Evolutionary conservation across 306 rosid genomes (phyloP).

Genomic region (Citrullus colocynthis): DNA sequence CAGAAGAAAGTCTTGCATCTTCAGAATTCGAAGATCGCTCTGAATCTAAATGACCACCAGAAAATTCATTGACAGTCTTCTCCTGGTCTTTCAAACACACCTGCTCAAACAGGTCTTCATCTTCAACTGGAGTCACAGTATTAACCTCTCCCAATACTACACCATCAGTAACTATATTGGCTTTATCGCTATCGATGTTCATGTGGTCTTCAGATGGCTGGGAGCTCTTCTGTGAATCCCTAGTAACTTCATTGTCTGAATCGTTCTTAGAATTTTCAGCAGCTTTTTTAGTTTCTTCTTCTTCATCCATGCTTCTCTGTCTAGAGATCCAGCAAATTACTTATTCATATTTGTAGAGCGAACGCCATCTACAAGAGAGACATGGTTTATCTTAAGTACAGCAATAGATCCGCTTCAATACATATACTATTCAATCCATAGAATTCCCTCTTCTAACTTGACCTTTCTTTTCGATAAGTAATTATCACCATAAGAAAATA

Average conservation of each 20-base stretch:
- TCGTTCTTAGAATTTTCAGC: constrained; percentile 24
- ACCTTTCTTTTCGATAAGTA: background rate
- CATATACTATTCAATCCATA: background rate
- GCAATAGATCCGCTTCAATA: background rate
- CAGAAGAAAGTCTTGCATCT: constrained; percentile 26
- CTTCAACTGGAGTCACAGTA: constrained; percentile 18
- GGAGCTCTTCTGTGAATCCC: constrained; percentile 18
- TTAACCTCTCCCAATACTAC: constrained; percentile 17
- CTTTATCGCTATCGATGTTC: constrained; percentile 14
- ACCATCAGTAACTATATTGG: constrained; percentile 16
- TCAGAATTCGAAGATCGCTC: constrained; percentile 33
- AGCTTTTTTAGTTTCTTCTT: constrained; percentile 41
- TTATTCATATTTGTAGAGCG: constrained; percentile 20
- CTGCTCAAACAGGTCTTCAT: constrained; percentile 52
- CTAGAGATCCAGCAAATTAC: constrained; percentile 13
- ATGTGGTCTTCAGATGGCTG: constrained; percentile 21
- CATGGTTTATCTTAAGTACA: constrained; percentile 6
- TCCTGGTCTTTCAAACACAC: constrained; percentile 56
- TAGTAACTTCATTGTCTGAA: constrained; percentile 21
- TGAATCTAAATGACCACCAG: constrained; percentile 22
- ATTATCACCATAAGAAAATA: background rate
- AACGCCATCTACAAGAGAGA: constrained; percentile 30
- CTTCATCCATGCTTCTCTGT: constrained; percentile 52
- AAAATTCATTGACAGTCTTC: constrained; percentile 25
- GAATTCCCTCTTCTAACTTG: constrained; percentile 4